These are phyloP conservation scores for Cicer arietinum DNA, from an alignment of 306 rosid genomes.

Conservation along the genomic window DNA sequence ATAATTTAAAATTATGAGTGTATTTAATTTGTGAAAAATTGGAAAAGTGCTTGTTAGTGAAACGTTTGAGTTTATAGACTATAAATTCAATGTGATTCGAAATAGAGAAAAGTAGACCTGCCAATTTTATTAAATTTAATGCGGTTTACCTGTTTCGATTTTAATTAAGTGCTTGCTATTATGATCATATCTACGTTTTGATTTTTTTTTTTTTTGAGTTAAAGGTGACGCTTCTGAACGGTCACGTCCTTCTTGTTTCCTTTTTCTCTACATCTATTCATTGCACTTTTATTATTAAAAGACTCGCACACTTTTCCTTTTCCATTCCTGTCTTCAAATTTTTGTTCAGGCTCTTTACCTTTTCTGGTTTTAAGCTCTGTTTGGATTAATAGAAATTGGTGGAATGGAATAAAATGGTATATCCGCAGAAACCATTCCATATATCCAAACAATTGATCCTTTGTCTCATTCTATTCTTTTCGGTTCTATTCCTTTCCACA, in stretches of 20 bases:
- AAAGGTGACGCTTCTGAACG: constrained; percentile 10
- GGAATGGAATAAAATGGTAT: no score
- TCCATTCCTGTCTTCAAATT: constrained; percentile 6
- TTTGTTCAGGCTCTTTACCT: background rate
- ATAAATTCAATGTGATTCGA: background rate
- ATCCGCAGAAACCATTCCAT: no score
- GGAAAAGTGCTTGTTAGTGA: no score
- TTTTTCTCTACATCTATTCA: constrained; percentile 16
- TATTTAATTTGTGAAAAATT: no score
- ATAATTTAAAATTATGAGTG: no score
- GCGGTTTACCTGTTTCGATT: background rate
- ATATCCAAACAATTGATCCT: no score
- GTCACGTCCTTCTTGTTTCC: constrained; percentile 41
- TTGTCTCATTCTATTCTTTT: no score
- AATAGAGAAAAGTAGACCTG: background rate
- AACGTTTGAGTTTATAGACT: background rate
- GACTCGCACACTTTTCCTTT: constrained; percentile 34
- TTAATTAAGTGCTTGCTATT: background rate
- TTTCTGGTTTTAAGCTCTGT: no score
- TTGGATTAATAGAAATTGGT: no score
- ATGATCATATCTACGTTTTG: background rate
- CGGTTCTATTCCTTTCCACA: no score
- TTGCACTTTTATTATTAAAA: constrained; percentile 43
- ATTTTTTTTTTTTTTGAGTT: constrained; percentile 2
- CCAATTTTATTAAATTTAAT: constrained; percentile 1